phyloP scores from a whole-genome alignment of 2,329 filamentous ascomycete genomes.

The Cordyceps farinosa region DNA sequence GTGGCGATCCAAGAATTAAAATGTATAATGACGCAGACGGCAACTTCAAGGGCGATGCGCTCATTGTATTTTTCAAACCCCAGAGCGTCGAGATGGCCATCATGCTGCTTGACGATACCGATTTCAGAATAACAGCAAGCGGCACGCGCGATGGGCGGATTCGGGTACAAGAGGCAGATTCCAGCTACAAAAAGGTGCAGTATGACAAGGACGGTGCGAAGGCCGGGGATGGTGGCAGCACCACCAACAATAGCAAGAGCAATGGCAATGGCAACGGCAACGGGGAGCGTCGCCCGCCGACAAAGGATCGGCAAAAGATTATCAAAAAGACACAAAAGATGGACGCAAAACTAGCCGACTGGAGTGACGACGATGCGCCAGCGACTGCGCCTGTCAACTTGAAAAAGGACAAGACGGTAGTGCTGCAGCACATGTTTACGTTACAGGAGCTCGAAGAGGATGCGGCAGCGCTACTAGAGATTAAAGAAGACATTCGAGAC shows the following conservation, averaged over 20 bases:
- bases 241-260: slow-evolving; percentile 22
- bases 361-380: slow-evolving; percentile 82
- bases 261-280: slow-evolving; percentile 26
- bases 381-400: slow-evolving; percentile 41
- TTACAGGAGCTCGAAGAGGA: slow-evolving; percentile 81
- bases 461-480: slow-evolving; percentile 76
- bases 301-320: slow-evolving; percentile 76
- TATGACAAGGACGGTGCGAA: slow-evolving; percentile 48
- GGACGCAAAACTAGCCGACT: slow-evolving; percentile 87
- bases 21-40: slow-evolving; percentile 81
- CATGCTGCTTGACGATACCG: slow-evolving; percentile 73
- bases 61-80: slow-evolving; percentile 91
- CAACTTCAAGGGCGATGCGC: slow-evolving; percentile 86
- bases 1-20: slow-evolving; percentile 83
- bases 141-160: slow-evolving; percentile 62
- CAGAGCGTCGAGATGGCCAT: slow-evolving; percentile 88
- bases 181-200: slow-evolving; percentile 85
- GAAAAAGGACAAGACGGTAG: slow-evolving; percentile 74
- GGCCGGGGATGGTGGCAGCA: slow-evolving; percentile 25
- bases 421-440: slow-evolving; percentile 92
- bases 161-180: slow-evolving; percentile 78
- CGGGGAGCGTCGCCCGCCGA: slow-evolving; percentile 40
- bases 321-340: slow-evolving; percentile 89
- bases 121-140: slow-evolving; percentile 64
- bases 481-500: slow-evolving; percentile 90